These are phyloP conservation scores for Serendipita sp. DNA, from an alignment of 768 basidiomycete genomes.

Conservation along the genomic window DNA sequence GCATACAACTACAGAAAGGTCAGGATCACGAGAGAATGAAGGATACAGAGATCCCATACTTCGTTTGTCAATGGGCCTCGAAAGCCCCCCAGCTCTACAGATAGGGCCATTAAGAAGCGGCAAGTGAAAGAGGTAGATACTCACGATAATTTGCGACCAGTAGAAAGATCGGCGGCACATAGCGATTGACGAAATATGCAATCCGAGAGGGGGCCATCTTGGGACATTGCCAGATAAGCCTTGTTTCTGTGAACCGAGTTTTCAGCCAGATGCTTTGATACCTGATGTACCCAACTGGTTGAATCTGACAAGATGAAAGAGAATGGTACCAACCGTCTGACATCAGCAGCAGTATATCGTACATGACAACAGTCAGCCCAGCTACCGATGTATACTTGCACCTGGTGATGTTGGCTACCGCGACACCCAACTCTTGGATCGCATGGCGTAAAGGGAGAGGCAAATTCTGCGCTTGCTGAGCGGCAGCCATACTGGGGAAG, in stretches of 20 bases:
- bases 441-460: not conserved
- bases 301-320: not conserved
- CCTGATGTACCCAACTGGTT: too few relatives aligned
- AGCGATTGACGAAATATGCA: too few relatives aligned
- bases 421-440: too few relatives aligned
- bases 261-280: too few relatives aligned
- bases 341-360: not conserved
- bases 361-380: not conserved
- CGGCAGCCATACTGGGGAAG: too few relatives aligned
- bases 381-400: not conserved
- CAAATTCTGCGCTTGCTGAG: not conserved
- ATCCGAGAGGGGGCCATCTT: not conserved
- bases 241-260: not conserved
- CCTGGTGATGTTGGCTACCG: too few relatives aligned
- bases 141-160: too few relatives aligned
- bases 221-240: not conserved
- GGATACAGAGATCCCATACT: not conserved
- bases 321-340: not conserved
- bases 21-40: not conserved
- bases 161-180: too few relatives aligned
- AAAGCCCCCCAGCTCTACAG: not conserved
- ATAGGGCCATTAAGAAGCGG: not conserved
- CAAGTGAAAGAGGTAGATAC: not conserved
- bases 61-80: not conserved
- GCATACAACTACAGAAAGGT: too few relatives aligned